phyloP scores from a whole-genome alignment of 2,329 filamentous ascomycete genomes.

The Chaetomiaceae sp. region DNA sequence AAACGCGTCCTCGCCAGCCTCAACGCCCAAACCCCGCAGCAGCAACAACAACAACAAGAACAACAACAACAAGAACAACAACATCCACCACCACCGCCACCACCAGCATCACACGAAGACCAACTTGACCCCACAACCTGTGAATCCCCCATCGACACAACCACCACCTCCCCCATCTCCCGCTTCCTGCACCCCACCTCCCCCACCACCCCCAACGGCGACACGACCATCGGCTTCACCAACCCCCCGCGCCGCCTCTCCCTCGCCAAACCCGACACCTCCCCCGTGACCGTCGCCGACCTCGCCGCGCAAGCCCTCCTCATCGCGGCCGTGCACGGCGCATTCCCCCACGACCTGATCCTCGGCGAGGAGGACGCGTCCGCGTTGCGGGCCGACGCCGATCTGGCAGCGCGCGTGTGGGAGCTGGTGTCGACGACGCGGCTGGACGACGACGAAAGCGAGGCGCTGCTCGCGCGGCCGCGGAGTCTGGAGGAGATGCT shows the following conservation, averaged over 20 bases:
- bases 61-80: too few relatives aligned
- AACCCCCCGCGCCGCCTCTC: not conserved
- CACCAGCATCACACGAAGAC: not conserved
- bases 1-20: conserved; percentile 44
- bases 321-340: conserved; percentile 80
- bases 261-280: conserved; percentile 79
- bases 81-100: not conserved
- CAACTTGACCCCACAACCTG: too few relatives aligned
- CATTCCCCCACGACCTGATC: conserved; percentile 86
- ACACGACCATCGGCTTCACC: not conserved
- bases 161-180: not conserved
- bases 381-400: conserved; percentile 66
- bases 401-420: conserved; percentile 75
- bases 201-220: not conserved
- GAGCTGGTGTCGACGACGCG: conserved; percentile 66
- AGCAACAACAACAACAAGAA: too few relatives aligned
- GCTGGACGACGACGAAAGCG: conserved; percentile 54
- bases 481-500: conserved; percentile 53
- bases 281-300: conserved; percentile 95
- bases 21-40: too few relatives aligned
- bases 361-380: conserved; percentile 93
- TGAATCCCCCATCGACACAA: not conserved
- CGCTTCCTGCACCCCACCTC: conserved; percentile 3
- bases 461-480: conserved; percentile 59
- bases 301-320: conserved; percentile 97